A percentile compares a stretch with the other conserved stretches of the same genome.
These are phyloP conservation scores for Penicillium desertorum DNA, from an alignment of 495 filamentous ascomycete genomes.

Conservation along the genomic window DNA sequence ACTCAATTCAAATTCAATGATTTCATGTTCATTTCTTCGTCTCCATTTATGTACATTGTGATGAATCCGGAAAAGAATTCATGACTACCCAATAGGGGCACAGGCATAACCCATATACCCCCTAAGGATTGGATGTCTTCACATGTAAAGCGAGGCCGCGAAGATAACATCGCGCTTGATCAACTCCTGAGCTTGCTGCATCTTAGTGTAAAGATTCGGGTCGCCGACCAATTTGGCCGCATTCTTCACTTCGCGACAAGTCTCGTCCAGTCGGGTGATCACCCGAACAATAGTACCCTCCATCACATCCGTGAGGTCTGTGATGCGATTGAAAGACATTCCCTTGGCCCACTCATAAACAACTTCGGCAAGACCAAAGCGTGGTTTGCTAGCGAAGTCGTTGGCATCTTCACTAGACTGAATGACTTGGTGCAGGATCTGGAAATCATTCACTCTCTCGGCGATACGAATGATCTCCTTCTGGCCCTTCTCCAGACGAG, in stretches of 20 bases:
- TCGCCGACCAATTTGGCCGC: slow-evolving; percentile 96
- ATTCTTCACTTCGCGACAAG: slow-evolving; percentile 95
- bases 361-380: slow-evolving; percentile 93
- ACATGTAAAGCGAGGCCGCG: slow-evolving; percentile 82
- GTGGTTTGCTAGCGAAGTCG: slow-evolving; percentile 81
- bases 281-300: slow-evolving; percentile 95
- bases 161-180: slow-evolving; percentile 95
- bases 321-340: slow-evolving; percentile 98
- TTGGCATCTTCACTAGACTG: slow-evolving; percentile 84
- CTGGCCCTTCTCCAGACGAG: slow-evolving; percentile 78
- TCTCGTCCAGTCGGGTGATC: slow-evolving; percentile 91
- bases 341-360: slow-evolving; percentile 98
- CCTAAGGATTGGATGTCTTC: slow-evolving; percentile 3
- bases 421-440: slow-evolving; percentile 86
- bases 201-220: slow-evolving; percentile 88
- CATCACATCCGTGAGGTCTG: slow-evolving; percentile 91
- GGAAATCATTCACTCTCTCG: slow-evolving; percentile 84
- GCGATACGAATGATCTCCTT: slow-evolving; percentile 83
- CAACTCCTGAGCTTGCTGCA: slow-evolving; percentile 93
- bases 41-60: neutral
- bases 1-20: neutral
- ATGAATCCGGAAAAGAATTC: neutral
- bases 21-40: slow-evolving; percentile 7
- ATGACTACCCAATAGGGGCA: neutral
- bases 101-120: neutral